phyloP scores from a whole-genome alignment of 2,329 filamentous ascomycete genomes.

The Fonsecaea multimorphosa region DNA sequence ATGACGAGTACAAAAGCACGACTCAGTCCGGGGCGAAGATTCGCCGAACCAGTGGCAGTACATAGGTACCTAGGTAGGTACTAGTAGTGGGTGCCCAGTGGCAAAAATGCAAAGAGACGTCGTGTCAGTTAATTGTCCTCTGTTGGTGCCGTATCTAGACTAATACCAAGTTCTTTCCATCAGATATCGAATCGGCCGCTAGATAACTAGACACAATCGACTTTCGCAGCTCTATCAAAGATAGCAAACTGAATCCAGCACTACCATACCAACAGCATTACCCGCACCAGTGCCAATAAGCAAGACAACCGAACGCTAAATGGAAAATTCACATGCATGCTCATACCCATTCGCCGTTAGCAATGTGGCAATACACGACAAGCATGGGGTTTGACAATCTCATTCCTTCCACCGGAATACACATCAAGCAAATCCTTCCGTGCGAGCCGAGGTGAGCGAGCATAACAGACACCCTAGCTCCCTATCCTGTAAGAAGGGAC shows the following conservation, averaged over 20 bases:
- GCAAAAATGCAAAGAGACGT: not conserved
- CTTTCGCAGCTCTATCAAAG: not conserved
- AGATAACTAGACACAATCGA: not conserved
- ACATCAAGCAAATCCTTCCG: not conserved
- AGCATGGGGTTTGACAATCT: not conserved
- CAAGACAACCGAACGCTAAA: not conserved
- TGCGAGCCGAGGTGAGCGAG: not conserved
- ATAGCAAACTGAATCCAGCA: not conserved
- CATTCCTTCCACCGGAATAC: not conserved
- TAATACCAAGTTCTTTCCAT: not conserved
- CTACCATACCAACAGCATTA: not conserved
- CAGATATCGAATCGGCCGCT: not conserved
- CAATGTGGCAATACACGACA: not conserved
- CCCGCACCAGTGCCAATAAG: not conserved
- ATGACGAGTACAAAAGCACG: not conserved
- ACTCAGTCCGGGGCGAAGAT: slow-evolving; percentile 1
- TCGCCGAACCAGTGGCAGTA: not conserved
- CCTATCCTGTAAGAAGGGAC: not conserved
- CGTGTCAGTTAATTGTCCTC: not conserved
- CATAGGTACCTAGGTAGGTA: no score
- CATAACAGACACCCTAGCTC: not conserved
- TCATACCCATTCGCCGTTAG: not conserved
- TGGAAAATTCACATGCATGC: not conserved
- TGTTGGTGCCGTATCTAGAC: no score
- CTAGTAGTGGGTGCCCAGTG: no score